Evolutionary conservation across 2,329 filamentous ascomycete species (phyloP).

Genomic region (Colletotrichum scovillei): DNA sequence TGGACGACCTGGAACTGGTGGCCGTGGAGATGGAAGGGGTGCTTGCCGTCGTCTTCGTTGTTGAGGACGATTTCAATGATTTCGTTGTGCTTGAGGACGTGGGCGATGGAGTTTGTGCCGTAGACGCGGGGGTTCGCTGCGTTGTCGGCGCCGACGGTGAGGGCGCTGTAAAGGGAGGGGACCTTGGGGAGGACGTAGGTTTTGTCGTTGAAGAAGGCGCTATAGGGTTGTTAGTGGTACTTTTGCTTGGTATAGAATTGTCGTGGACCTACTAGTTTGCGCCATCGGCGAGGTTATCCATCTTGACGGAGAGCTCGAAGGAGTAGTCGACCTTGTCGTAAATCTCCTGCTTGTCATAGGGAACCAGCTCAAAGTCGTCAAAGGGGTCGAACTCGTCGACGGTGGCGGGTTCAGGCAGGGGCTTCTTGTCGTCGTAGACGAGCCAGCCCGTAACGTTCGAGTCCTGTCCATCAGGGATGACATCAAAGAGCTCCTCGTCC

Average conservation of each 20-base stretch:
- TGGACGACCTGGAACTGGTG: constrained; percentile 66
- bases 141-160: constrained; percentile 60
- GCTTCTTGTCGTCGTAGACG: constrained; percentile 44
- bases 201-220: constrained; percentile 70
- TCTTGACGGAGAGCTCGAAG: constrained; percentile 61
- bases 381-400: constrained; percentile 60
- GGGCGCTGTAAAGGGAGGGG: constrained; percentile 74
- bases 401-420: constrained; percentile 48
- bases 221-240: constrained; percentile 31
- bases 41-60: constrained; percentile 67
- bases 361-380: constrained; percentile 66
- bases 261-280: constrained; percentile 59
- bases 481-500: constrained; percentile 50
- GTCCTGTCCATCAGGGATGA: constrained; percentile 64
- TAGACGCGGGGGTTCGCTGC: constrained; percentile 62
- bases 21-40: constrained; percentile 75
- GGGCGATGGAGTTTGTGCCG: constrained; percentile 60
- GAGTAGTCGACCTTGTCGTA: constrained; percentile 60
- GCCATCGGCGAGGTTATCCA: constrained; percentile 76
- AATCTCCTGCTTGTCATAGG: constrained; percentile 62
- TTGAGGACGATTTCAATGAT: constrained; percentile 70
- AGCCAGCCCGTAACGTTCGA: constrained; percentile 53
- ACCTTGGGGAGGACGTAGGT: constrained; percentile 74
- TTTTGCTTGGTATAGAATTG: not conserved
- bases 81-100: constrained; percentile 65